Percentiles rank a stretch among this genome's conserved stretches.
phyloP scores from a whole-genome alignment of 257 asterid genomes.

The Fraxinus americana region DNA sequence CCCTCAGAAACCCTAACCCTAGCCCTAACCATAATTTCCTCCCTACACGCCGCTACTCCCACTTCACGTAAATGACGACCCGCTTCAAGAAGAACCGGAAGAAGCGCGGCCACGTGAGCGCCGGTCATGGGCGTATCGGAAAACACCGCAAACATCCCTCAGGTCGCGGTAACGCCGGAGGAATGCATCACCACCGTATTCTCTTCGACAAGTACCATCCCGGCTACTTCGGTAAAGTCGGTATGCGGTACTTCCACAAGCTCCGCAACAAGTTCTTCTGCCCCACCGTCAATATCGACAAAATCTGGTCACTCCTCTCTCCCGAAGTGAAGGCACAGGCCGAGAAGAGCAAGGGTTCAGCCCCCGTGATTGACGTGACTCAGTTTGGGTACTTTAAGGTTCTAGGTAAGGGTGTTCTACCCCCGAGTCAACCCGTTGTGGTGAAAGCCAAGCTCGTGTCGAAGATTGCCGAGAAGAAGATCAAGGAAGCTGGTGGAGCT shows the following conservation, averaged over 20 bases:
- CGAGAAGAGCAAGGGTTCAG: slow-evolving; percentile 31
- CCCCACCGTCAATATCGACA: slow-evolving; percentile 68
- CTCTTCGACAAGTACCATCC: slow-evolving; percentile 82
- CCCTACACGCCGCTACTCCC: slow-evolving; percentile 26
- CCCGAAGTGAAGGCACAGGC: slow-evolving; percentile 66
- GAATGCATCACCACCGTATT: slow-evolving; percentile 83
- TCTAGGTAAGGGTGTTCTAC: slow-evolving; percentile 58
- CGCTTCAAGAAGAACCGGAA: slow-evolving; percentile 72
- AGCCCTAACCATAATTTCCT: slow-evolving; percentile 29
- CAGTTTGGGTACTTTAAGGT: slow-evolving; percentile 75
- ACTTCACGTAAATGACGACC: slow-evolving; percentile 53
- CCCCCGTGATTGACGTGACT: slow-evolving; percentile 58
- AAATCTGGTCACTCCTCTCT: slow-evolving; percentile 62
- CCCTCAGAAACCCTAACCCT: slow-evolving; percentile 29
- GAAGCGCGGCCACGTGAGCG: slow-evolving; percentile 87
- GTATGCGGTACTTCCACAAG: slow-evolving; percentile 70
- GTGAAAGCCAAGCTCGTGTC: slow-evolving; percentile 63
- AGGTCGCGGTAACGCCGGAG: slow-evolving; percentile 81
- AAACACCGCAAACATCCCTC: slow-evolving; percentile 85
- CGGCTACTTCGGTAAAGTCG: slow-evolving; percentile 73
- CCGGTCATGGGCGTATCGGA: slow-evolving; percentile 79
- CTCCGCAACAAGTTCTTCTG: slow-evolving; percentile 64
- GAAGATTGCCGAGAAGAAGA: slow-evolving; percentile 66
- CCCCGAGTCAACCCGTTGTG: slow-evolving; percentile 45
- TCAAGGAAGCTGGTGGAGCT: slow-evolving; percentile 68